Conservation (phyloP, 345 rosid species). For the Populus euphratica region DNA sequence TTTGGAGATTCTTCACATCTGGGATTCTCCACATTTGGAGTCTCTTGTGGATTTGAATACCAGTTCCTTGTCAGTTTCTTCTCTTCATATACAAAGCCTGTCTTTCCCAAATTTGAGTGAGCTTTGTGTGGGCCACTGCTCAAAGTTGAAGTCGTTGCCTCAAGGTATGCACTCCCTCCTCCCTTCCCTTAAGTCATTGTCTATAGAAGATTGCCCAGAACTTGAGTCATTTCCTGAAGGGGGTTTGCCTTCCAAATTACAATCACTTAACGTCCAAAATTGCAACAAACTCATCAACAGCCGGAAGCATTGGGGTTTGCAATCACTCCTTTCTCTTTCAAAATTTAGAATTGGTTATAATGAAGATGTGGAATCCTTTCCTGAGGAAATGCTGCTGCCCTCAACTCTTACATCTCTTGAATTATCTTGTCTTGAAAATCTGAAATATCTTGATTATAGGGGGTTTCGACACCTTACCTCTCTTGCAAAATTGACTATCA, state of each 20-base stretch:
- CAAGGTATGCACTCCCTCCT: not conserved
- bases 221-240: not conserved
- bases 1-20: too few relatives aligned
- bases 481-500: not conserved
- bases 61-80: not conserved
- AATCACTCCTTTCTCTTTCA: not conserved
- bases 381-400: conserved; percentile 13
- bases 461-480: conserved; percentile 1
- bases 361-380: conserved; percentile 9
- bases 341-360: not conserved
- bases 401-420: conserved; percentile 10
- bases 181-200: too few relatives aligned
- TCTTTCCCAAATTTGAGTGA: too few relatives aligned
- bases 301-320: conserved; percentile 10
- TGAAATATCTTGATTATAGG: not conserved
- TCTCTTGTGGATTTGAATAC: too few relatives aligned
- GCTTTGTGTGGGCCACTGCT: too few relatives aligned
- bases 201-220: too few relatives aligned
- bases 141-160: not conserved
- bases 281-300: conserved; percentile 14
- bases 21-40: too few relatives aligned
- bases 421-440: not conserved
- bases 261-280: not conserved
- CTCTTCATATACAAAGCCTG: not conserved
- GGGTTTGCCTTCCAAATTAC: conserved; percentile 15